Conservation (phyloP, 371 early-diverging fungal genomes). For the Haplosporangium sp. region DNA sequence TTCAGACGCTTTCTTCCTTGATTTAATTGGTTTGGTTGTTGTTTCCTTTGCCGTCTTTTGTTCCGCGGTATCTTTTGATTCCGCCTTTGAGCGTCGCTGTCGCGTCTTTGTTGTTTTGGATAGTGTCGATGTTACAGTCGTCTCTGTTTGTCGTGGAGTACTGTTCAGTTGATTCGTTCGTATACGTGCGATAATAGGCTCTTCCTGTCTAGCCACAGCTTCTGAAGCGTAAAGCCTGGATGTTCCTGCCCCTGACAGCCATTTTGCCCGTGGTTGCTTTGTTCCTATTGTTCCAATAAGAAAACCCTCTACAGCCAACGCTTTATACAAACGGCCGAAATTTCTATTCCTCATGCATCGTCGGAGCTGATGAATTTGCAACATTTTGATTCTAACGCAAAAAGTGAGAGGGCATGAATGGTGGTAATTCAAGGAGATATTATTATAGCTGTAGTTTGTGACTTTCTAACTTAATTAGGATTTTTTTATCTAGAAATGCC, state of each 20-base stretch:
- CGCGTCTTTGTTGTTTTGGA: not conserved
- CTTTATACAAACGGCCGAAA: not conserved
- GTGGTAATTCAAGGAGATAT: not conserved
- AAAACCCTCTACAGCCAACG: not conserved
- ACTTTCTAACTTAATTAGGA: not conserved
- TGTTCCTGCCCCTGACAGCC: not conserved
- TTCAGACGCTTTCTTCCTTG: conserved; percentile 5
- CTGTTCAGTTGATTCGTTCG: not conserved
- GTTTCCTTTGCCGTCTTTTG: not conserved
- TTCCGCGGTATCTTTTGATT: not conserved
- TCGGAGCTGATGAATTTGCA: conserved; percentile 16
- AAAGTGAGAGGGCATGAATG: not conserved
- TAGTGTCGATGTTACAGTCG: not conserved
- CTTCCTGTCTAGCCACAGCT: conserved; percentile 9
- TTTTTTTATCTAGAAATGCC: conserved; percentile 15
- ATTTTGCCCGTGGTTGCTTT: not conserved
- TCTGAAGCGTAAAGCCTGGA: conserved; percentile 10
- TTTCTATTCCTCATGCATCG: not conserved
- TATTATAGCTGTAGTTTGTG: not conserved
- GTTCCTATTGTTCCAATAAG: not conserved
- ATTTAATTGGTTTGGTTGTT: not conserved
- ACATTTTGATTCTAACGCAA: not conserved
- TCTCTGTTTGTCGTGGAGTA: not conserved
- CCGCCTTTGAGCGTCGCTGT: not conserved
- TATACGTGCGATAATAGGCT: not conserved